Evolutionary conservation across 768 basidiomycete genomes (phyloP), one percentile per base, ranked within the genome.

Genomic region (Lactarius psammicola): DNA sequence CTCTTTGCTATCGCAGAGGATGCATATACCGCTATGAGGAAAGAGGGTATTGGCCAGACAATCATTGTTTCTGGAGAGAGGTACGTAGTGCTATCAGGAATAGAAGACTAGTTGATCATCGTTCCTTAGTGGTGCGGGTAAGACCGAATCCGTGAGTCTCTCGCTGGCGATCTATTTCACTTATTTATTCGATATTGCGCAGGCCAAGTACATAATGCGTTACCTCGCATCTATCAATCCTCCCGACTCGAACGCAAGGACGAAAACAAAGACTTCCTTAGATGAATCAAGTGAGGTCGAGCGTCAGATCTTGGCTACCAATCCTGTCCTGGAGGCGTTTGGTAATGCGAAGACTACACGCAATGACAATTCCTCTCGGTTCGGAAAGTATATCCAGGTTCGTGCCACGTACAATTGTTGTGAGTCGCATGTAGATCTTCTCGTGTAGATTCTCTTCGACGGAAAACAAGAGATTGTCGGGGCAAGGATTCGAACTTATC

Each of bases 311-410:
- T 80, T 99, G 62, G 97, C 97, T 33, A 98, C 96, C n/a, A 99
- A 99, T 76, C 97, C 97, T 28, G 98, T 97, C 72, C 88, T 99
- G 68, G 97, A 99, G 78, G 92, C 97, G 0, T 98, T 99, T 71
- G 97, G 97, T 70, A 99, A 99, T 77, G 97, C 97, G 28, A 99
- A 99, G 79, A 99, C 97, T 36, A 98, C 97, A 18, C 85, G 97
- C 65, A 99, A 99, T 75, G 97, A 99, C 78, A 99, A 99, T 76
- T 97, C 94, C 9, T 99, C 97, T 26, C 87, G 97, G 64, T 99
- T 99, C 76, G 97, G 97, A 68, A 99, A 99, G 79, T 99, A 99
- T 78, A 98, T 99, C 69, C 96, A 99, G 85, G 97, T 95, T 58
- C 34, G 75, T 72, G 82, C 74, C 17, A n/a, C 18, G n/a, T 54